Base-by-base conservation (phyloP, 176 grass and related monocot genomes). In the Zea mays region DNA sequence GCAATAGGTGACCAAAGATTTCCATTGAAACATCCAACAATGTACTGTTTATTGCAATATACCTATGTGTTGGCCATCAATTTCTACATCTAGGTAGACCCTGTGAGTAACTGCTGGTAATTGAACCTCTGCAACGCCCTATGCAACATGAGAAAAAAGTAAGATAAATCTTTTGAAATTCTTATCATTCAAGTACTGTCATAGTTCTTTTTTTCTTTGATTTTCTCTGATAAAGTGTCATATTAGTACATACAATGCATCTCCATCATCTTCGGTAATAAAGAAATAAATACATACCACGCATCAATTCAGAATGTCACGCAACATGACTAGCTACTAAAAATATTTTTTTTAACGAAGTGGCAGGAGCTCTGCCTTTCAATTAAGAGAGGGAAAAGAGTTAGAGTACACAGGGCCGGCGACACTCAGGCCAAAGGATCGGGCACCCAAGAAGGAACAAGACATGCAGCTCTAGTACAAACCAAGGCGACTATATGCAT, bases 81-180 rank as follows among this genome's bases (percentile, higher is more conserved):
- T 92, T 73, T 94, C 95, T 20, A 94, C 89, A 63, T 98, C 95
- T 44, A 98, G 79, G 86, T 86, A 98, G 45, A 98, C 89, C 85
- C 85, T 85, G 57, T 98, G 89, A 61, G 91, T 98, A 84, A 92
- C 85, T 65, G 79, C 76, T 66, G 89, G 89, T 45, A 92, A 88
- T 60, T 81, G 80, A 65, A 90, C 86, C 15, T 86, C 75, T 75
- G 83, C 35, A 60, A 73, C 63, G 34, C 79, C 71, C 95, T 98
- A 80, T 61, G 56, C 14, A 76, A 74, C 38, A 54, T 33, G 8
- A 41, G 13, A 54, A 72, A 8, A 68, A 69, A 2, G 76, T 42
- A 2, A 51, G 51, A 48, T 76, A 84, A 75, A 70, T 74, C 8
- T 38, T 69, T 0, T 70, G 7, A 11, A 54, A 67, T 48, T 71